Evolutionary conservation across 2,329 filamentous ascomycete species (phyloP), one percentile per base, ranked within the genome.

Genomic region (Aspergillus novoparasiticus): DNA sequence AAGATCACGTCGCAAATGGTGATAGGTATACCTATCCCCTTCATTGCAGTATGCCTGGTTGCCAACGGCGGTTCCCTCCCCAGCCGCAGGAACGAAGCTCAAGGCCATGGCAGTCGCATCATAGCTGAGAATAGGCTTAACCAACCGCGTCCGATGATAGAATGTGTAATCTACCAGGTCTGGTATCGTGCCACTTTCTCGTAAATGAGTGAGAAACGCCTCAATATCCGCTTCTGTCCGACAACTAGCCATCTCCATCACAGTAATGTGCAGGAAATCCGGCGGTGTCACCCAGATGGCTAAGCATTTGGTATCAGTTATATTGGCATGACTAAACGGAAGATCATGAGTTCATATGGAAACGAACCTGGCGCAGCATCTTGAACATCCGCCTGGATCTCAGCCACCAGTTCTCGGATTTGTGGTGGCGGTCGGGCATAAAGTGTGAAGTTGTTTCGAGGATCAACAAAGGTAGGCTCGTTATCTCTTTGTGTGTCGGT

Each of bases 201-300:
- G 79, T 60, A 96, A 81, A 10, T 79, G 76, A 1, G 84, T 73
- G 46, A 92, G 84, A 12, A 96, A 81, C 0, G 78, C 75, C 12
- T 84, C 83, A 54, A 96, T 92, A 73, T 94, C 89, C 0, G 83
- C 79, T 0, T 86, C 80, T 0, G 91, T 92, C 57, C 88, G 88
- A 28, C 90, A 93, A 76, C 95, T 93, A n/a, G 90, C 87, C 32
- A 97, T 82, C 76, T 98, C 94, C 2, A 97, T 83, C 0, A 88
- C 86, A 0, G 94, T 98, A 79, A 96, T 87, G 78, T 98, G 94
- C 73, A 97, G 89, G 64, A 86, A 86, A 59, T 90, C 82, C 11
- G 84, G 78, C 0, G 94, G 93, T 90, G 96, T 96, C 50, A 94
- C 83, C 94, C 94, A 98, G 30, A 96, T 80, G 67, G 84, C 92